phyloP scores from a whole-genome alignment of 768 basidiomycete species.

The Russula foetens region DNA sequence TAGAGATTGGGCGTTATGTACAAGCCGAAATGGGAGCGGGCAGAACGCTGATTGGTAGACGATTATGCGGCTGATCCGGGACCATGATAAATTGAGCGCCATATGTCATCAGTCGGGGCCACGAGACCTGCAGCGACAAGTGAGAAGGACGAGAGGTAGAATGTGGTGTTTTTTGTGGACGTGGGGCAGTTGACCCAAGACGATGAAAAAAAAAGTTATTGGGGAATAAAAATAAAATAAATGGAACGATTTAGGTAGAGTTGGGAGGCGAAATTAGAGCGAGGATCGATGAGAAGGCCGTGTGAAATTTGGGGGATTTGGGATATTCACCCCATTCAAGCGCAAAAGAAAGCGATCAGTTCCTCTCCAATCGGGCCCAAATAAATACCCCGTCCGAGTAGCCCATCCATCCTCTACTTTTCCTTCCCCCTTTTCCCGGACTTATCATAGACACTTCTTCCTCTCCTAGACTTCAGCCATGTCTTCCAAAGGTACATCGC shows the following conservation, averaged over 20 bases:
- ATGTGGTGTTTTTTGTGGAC: neutral
- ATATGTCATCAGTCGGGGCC: conserved; percentile 7
- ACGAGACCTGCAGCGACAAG: neutral
- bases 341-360: neutral
- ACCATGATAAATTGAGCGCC: neutral
- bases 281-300: conserved; percentile 9
- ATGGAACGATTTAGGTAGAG: neutral
- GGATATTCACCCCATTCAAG: neutral
- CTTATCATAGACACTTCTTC: conserved; percentile 3
- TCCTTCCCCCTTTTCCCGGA: neutral
- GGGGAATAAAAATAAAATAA: neutral
- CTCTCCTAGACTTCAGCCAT: conserved; percentile 3
- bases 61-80: neutral
- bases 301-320: conserved; percentile 20
- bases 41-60: neutral
- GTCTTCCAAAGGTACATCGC: conserved; percentile 19
- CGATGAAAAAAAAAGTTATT: neutral
- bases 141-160: neutral
- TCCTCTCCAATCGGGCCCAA: neutral
- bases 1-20: neutral
- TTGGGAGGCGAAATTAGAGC: conserved; percentile 4
- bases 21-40: neutral
- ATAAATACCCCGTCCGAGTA: conserved; percentile 16
- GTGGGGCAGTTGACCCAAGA: neutral
- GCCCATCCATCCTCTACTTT: neutral